Base-by-base conservation (phyloP, 257 asterid species). In the Fraxinus anomala region DNA sequence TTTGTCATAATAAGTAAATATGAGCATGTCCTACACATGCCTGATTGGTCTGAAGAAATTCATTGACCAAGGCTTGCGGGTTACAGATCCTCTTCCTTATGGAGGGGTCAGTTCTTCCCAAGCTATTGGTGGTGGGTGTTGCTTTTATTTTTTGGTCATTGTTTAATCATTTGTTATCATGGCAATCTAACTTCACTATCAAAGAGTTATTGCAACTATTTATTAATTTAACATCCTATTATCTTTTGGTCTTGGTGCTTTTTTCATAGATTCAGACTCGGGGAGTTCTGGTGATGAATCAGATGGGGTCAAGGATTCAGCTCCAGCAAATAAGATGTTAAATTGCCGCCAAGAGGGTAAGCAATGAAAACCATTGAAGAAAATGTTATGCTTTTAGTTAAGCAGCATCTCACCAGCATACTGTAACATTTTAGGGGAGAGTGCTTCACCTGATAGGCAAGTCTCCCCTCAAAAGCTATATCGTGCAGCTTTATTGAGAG, bases 381-480 rank as follows among this genome's bases (percentile, higher is more conserved):
- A 85, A 87, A 81, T 78, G 78, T 75, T 39, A 51, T 83, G 91
- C 82, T 88, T 85, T 83, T 84, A 80, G 83, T 78, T 82, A 79
- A 78, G 87, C 85, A 63, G 95, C 80, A 73, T 80, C 94, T 89
- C 84, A 88, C 91, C 83, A 73, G 77, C 83, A 76, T 83, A 89
- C 87, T 81, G 82, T 89, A 74, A 86, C 88, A 78, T 87, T 86
- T 76, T 89, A 90, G 96, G 91, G 88, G 96, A 87, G 90, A 80
- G 85, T 76, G 87, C 85, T 86, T 91, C 85, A 70, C 81, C 86
- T 36, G 97, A 89, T 71, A 88, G 96, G 90, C 88, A 78, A 80
- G 94, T 87, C 84, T 90, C 97, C 86, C 94, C 97, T 56, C 92
- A 88, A 39, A 92, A 88, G 89, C 91, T 76, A 44, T 92, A 92